These are phyloP conservation scores for Auriculariales sp. DNA, from an alignment of 768 basidiomycete species.

Conservation along the genomic window DNA sequence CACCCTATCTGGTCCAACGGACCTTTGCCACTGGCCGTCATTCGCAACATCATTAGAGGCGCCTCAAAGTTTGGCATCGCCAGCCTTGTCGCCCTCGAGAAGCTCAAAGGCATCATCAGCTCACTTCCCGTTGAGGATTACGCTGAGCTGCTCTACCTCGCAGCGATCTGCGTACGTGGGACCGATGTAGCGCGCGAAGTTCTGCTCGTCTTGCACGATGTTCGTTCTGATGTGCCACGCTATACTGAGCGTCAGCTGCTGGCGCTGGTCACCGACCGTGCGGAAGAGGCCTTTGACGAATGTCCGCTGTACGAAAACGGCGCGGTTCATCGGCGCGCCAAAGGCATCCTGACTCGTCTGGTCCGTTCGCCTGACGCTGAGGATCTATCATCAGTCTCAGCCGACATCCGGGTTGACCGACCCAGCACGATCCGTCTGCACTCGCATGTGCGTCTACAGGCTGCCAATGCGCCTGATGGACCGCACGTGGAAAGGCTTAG, in stretches of 20 bases:
- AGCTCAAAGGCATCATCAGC: slow-evolving; percentile 30
- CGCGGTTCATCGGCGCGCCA: slow-evolving; percentile 28
- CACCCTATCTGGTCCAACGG: slow-evolving; percentile 18
- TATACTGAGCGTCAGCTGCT: slow-evolving; percentile 44
- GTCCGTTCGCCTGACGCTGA: slow-evolving; percentile 16
- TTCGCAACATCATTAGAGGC: slow-evolving; percentile 35
- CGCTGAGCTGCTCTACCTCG: slow-evolving; percentile 36
- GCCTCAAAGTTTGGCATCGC: slow-evolving; percentile 42
- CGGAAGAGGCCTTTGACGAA: slow-evolving; percentile 50
- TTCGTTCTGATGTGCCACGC: slow-evolving; percentile 18
- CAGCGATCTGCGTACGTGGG: slow-evolving; percentile 36
- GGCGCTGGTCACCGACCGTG: slow-evolving; percentile 44
- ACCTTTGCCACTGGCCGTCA: slow-evolving; percentile 19
- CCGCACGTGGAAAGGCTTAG: slow-evolving; percentile 29
- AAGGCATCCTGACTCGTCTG: slow-evolving; percentile 28
- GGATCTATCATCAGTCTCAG: slow-evolving; percentile 20
- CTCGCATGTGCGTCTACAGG: slow-evolving; percentile 49
- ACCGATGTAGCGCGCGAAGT: slow-evolving; percentile 41
- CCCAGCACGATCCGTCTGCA: slow-evolving; percentile 37
- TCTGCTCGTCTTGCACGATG: slow-evolving; percentile 43
- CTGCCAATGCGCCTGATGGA: slow-evolving; percentile 40
- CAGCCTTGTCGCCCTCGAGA: slow-evolving; percentile 43
- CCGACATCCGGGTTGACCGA: slow-evolving; percentile 41
- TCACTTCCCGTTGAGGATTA: slow-evolving; percentile 27
- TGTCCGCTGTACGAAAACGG: slow-evolving; percentile 57